A percentile compares a stretch with the other conserved stretches of the same genome.
phyloP scores from a whole-genome alignment of 2,329 filamentous ascomycete genomes.

The Apiospora hydei region DNA sequence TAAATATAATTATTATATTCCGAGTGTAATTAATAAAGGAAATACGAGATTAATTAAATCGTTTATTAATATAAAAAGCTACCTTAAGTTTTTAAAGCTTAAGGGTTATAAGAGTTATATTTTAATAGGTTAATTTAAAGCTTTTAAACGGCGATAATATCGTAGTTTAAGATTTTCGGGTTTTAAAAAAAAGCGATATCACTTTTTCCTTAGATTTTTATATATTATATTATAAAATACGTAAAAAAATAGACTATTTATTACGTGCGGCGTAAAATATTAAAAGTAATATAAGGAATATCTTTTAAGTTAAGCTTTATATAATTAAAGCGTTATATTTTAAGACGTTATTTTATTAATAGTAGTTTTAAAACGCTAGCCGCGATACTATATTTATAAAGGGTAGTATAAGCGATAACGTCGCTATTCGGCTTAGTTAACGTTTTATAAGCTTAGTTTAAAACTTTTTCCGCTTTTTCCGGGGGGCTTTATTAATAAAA shows the following conservation, averaged over 20 bases:
- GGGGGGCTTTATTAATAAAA: too few relatives aligned
- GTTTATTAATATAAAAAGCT: too few relatives aligned
- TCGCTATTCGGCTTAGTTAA: too few relatives aligned
- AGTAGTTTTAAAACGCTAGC: too few relatives aligned
- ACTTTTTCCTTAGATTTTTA: background rate
- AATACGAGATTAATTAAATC: too few relatives aligned
- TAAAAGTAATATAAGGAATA: background rate
- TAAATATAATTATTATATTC: background rate
- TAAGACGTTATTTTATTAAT: background rate
- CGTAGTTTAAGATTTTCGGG: background rate
- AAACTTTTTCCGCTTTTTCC: too few relatives aligned
- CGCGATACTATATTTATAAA: background rate
- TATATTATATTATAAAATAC: constrained; percentile 13
- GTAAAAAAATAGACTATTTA: background rate
- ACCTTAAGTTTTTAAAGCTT: background rate
- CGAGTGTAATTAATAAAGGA: too few relatives aligned
- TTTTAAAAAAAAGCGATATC: background rate
- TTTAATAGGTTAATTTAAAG: background rate
- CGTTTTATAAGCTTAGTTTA: too few relatives aligned
- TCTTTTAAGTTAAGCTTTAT: background rate
- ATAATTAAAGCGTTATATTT: too few relatives aligned
- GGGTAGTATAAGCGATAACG: too few relatives aligned
- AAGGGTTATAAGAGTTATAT: background rate
- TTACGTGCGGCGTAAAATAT: background rate
- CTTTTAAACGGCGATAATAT: background rate